These are phyloP conservation scores for Haplosporangium gracile DNA, from an alignment of 192 early-diverging fungal species.

Conservation along the genomic window DNA sequence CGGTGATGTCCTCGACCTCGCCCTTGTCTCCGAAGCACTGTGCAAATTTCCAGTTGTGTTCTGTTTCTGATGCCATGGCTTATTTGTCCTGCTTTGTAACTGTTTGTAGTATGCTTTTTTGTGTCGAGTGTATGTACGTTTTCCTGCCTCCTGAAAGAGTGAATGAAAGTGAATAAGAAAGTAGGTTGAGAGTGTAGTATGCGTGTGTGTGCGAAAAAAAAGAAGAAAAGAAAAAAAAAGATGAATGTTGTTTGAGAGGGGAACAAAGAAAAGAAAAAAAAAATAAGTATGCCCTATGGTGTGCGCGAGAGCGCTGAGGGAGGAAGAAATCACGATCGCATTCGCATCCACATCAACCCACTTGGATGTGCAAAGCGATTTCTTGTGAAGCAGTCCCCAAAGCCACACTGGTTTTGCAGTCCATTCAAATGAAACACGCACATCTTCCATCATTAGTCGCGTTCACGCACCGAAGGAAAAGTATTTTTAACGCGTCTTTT, in stretches of 20 bases:
- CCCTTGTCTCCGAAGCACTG: constrained; percentile 99
- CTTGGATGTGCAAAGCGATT: neutral
- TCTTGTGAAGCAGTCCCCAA: neutral
- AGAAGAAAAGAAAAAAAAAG: neutral
- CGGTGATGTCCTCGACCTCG: constrained; percentile 98
- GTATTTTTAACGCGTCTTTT: no score
- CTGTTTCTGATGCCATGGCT: constrained; percentile 54
- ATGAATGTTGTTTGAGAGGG: neutral
- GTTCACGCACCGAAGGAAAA: no score
- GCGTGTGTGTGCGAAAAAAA: neutral
- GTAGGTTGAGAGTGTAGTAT: neutral
- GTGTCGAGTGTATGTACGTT: neutral
- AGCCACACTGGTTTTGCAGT: no score
- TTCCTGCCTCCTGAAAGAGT: neutral
- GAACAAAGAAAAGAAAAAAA: neutral
- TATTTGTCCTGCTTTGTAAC: neutral
- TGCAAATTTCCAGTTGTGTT: constrained; percentile 88
- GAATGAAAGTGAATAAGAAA: neutral
- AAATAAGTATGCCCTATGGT: neutral
- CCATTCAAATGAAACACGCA: no score
- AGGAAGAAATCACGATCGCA: constrained; percentile 5
- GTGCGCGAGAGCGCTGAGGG: neutral
- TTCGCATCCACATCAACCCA: neutral
- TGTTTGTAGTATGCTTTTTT: neutral
- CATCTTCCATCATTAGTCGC: no score